Percentiles rank a stretch among this genome's conserved stretches.
These are phyloP conservation scores for Syncephalastrum contaminatum DNA, from an alignment of 371 early-diverging fungal genomes.

Conservation along the genomic window DNA sequence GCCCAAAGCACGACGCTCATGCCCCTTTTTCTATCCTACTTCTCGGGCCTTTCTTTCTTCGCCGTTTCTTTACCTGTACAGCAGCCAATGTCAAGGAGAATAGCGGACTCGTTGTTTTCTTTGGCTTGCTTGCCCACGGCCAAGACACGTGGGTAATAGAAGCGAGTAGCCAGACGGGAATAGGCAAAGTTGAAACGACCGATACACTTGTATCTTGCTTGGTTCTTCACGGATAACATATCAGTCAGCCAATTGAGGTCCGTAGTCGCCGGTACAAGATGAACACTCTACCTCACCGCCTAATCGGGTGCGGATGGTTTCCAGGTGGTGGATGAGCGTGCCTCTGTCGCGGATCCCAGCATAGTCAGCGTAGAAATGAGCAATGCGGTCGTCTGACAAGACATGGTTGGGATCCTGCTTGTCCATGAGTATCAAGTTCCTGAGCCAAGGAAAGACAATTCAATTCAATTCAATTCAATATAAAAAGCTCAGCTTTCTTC, in stretches of 20 bases:
- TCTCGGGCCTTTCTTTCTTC: constrained; percentile 3
- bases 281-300: constrained; percentile 17
- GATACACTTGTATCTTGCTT: constrained; percentile 37
- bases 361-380: constrained; percentile 26
- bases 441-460: constrained; percentile 2
- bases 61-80: constrained; percentile 36
- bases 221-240: constrained; percentile 12
- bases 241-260: not conserved
- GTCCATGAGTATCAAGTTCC: not conserved
- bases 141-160: constrained; percentile 33
- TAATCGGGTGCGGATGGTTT: constrained; percentile 16
- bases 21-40: not conserved
- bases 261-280: not conserved
- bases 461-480: not conserved
- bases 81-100: constrained; percentile 45
- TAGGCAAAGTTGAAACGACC: constrained; percentile 33
- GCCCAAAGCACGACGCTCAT: too few relatives aligned
- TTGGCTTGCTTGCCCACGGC: constrained; percentile 17
- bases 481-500: too few relatives aligned
- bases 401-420: constrained; percentile 2
- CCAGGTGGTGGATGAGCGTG: constrained; percentile 20
- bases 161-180: constrained; percentile 32
- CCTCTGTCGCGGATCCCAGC: constrained; percentile 20
- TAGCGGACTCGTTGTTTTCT: constrained; percentile 10
- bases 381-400: constrained; percentile 3